Evolutionary conservation across 73 alveolate genomes (phyloP).

Genomic region (Paramecium sexaurelia): DNA sequence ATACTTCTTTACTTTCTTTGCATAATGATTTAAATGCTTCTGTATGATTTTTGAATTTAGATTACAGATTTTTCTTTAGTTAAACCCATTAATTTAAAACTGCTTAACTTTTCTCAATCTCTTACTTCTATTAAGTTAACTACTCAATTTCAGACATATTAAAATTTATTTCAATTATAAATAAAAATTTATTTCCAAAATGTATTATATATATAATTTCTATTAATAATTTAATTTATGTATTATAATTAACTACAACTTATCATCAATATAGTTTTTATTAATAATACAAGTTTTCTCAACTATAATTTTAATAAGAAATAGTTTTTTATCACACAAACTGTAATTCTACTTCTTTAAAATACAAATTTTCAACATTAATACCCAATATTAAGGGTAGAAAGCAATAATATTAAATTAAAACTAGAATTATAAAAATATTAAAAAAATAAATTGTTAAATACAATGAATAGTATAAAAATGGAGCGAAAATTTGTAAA

Average conservation of each 20-base stretch:
- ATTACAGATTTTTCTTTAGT: conserved; percentile 2
- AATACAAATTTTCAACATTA: too few relatives aligned
- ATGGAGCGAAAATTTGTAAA: not conserved
- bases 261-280: too few relatives aligned
- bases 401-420: too few relatives aligned
- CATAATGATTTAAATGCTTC: conserved; percentile 34
- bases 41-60: conserved; percentile 1
- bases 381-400: too few relatives aligned
- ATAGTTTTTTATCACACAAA: too few relatives aligned
- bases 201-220: not conserved
- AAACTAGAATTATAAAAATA: too few relatives aligned
- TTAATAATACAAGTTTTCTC: too few relatives aligned
- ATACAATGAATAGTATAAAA: not conserved
- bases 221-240: too few relatives aligned
- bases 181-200: not conserved
- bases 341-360: too few relatives aligned
- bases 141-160: conserved; percentile 33
- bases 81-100: not conserved
- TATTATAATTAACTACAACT: too few relatives aligned
- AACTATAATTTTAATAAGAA: too few relatives aligned
- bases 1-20: not conserved
- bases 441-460: too few relatives aligned
- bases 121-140: conserved; percentile 32
- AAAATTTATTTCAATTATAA: conserved; percentile 12
- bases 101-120: not conserved